Evolutionary conservation across 306 rosid genomes (phyloP).

Genomic region (Vachellia collinsii): DNA sequence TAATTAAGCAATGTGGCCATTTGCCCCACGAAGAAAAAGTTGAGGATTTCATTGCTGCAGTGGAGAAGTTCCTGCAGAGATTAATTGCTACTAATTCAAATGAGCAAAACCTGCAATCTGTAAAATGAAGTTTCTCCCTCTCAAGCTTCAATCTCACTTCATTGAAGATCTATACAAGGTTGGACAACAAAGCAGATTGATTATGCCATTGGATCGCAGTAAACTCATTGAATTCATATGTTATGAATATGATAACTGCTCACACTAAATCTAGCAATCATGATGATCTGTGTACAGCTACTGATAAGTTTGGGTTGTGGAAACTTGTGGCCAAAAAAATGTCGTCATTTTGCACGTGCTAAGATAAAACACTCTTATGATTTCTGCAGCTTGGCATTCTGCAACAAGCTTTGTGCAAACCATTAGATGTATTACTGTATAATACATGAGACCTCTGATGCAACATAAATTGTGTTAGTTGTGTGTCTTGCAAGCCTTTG

Average conservation of each 20-base stretch:
- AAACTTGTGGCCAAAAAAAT: conserved; percentile 9
- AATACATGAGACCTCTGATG: conserved; percentile 9
- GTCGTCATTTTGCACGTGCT: conserved; percentile 4
- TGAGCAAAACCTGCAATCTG: conserved; percentile 45
- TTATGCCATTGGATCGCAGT: conserved; percentile 3
- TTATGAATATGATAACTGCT: neutral
- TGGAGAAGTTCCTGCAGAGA: conserved; percentile 67
- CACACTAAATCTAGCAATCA: conserved; percentile 4
- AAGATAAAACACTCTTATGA: neutral
- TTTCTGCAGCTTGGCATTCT: conserved; percentile 12
- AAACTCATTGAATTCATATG: neutral
- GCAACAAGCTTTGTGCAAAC: conserved; percentile 22
- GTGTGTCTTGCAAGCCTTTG: neutral
- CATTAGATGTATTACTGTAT: neutral
- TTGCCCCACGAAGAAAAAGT: conserved; percentile 91
- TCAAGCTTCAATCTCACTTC: conserved; percentile 19
- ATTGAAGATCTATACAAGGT: neutral
- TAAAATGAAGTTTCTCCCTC: conserved; percentile 33
- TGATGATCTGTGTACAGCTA: conserved; percentile 3
- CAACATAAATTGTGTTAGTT: neutral
- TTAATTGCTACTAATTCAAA: conserved; percentile 43
- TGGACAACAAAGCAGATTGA: neutral
- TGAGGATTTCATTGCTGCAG: conserved; percentile 71
- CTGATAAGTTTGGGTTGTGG: conserved; percentile 6
- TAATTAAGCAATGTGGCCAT: conserved; percentile 87